A percentile compares a stretch with the other conserved stretches of the same genome.
These are phyloP conservation scores for Acrocalymma vagum DNA, from an alignment of 2,329 filamentous ascomycete species.

Conservation along the genomic window DNA sequence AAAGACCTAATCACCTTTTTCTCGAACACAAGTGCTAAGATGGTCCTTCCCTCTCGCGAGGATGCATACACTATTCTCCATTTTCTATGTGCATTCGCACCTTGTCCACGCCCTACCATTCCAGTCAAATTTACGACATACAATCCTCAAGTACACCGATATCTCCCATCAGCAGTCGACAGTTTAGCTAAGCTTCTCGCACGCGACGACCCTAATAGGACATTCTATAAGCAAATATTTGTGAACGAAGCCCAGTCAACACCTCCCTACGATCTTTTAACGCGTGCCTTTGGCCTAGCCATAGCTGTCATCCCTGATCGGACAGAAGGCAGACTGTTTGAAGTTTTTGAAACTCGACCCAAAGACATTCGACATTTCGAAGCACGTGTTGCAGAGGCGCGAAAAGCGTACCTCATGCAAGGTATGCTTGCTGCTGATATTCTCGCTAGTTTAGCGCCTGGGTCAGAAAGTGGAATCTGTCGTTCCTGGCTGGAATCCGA, in stretches of 20 bases:
- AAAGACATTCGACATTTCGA: slow-evolving; percentile 48
- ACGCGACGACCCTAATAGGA: slow-evolving; percentile 90
- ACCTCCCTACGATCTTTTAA: slow-evolving; percentile 80
- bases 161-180: slow-evolving; percentile 89
- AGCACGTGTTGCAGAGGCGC: slow-evolving; percentile 76
- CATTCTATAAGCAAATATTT: slow-evolving; percentile 84
- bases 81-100: slow-evolving; percentile 90
- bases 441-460: slow-evolving; percentile 76
- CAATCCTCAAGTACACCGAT: slow-evolving; percentile 82
- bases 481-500: slow-evolving; percentile 82
- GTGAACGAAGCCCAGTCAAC: slow-evolving; percentile 71
- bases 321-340: slow-evolving; percentile 58
- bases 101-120: slow-evolving; percentile 72
- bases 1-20: slow-evolving; percentile 91
- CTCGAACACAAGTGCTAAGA: slow-evolving; percentile 83
- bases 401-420: slow-evolving; percentile 92
- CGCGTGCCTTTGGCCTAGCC: slow-evolving; percentile 84
- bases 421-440: slow-evolving; percentile 91
- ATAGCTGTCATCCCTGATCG: slow-evolving; percentile 84
- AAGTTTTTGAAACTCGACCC: slow-evolving; percentile 55
- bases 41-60: slow-evolving; percentile 85
- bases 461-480: slow-evolving; percentile 76
- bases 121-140: slow-evolving; percentile 80
- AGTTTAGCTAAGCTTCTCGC: slow-evolving; percentile 90
- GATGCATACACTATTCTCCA: slow-evolving; percentile 87